Evolutionary conservation across 2,329 filamentous ascomycete species (phyloP), one percentile per base, ranked within the genome.

Genomic region (Pyrenophora graminea): DNA sequence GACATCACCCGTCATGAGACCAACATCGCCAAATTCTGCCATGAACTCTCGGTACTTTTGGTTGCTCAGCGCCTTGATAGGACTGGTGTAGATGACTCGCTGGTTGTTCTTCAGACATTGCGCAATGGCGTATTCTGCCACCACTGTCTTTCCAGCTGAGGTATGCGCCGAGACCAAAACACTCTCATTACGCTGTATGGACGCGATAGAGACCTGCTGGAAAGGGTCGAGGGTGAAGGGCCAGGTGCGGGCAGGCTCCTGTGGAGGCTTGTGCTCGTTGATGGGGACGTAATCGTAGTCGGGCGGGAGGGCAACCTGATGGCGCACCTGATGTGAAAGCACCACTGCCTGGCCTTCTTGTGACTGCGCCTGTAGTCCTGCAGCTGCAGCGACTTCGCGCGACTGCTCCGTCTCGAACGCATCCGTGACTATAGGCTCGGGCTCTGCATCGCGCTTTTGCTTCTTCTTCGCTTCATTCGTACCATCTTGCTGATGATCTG

Each of bases 11-110:
- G 94, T 99, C 93, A 99, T 97, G 55, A 99, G 81, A 51, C 94
- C 94, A 44, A 97, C 93, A 70, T 99, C 94, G 52, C 92, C 93
- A 77, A 99, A 99, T 52, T 96, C 90, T 36, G 89, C 90, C 62
- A 89, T 87, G 74, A 99, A 99, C 71, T 99, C 94, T 79, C 94
- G 84, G 74, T 96, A 99, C 73, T 99, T 99, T 71, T 99, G 94
- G 76, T 99, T 99, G 76, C 92, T 97, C 65, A 99, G 80, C 9
- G 94, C 94, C 77, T 99, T 99, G 81, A 99, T 99, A 1, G 94
- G 94, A 82, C 92, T 97, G 7, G 94, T 99, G 77, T 99, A 99
- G 73, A 99, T 99, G 66, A 99, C 93, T 71, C 94, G 85, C 78
- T 99, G 94, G 76, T 97, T 97, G 73, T 91, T 90, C 81, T 94